phyloP scores from a whole-genome alignment of 2,329 filamentous ascomycete species.

The Fonsecaea erecta region DNA sequence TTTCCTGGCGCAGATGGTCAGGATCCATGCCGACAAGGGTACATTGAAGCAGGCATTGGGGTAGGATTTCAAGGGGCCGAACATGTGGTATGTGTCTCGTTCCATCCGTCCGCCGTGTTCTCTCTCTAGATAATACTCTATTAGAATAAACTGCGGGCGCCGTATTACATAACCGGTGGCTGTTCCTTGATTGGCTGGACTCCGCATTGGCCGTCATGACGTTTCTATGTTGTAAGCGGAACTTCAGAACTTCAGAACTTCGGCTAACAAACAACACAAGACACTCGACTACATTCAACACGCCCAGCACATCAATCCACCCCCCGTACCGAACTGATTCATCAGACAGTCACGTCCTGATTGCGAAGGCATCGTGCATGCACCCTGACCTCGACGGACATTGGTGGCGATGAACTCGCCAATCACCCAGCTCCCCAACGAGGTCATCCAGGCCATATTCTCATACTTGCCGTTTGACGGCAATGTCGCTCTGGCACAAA shows the following conservation, averaged over 20 bases:
- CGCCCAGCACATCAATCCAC: too few relatives aligned
- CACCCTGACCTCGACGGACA: not conserved
- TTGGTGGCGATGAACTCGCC: constrained; percentile 6
- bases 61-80: not conserved
- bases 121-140: too few relatives aligned
- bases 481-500: constrained; percentile 59
- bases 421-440: constrained; percentile 67
- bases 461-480: constrained; percentile 60
- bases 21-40: constrained; percentile 36
- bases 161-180: not conserved
- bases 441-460: constrained; percentile 81
- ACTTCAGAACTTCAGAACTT: too few relatives aligned
- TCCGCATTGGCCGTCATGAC: not conserved
- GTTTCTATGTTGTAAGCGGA: not conserved
- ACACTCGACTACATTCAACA: too few relatives aligned
- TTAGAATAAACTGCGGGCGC: too few relatives aligned
- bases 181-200: constrained; percentile 7
- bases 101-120: too few relatives aligned
- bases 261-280: too few relatives aligned
- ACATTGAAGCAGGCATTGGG: constrained; percentile 22
- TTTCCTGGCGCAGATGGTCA: constrained; percentile 35
- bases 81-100: not conserved
- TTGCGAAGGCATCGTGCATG: not conserved
- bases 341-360: not conserved
- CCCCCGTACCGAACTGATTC: not conserved